Evolutionary conservation across 306 rosid species (phyloP), one percentile per base, ranked within the genome.

Genomic region (Macrotyloma uniflorum): DNA sequence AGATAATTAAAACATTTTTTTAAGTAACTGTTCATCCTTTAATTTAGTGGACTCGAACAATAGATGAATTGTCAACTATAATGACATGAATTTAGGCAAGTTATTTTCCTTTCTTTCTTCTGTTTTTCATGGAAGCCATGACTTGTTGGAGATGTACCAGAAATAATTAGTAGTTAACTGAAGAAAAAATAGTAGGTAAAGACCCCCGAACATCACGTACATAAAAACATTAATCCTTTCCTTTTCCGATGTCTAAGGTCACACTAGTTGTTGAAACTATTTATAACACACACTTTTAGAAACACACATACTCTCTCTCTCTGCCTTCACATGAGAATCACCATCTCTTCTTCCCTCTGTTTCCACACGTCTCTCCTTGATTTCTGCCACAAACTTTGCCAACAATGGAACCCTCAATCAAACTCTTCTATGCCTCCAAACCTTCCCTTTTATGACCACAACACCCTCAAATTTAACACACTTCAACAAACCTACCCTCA

Each of bases 321-420:
- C 42, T 36, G 5, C 23, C 30, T 58, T 69, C 77, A 70, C 77
- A 42, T 78, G 71, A 58, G 33, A 57, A 32, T 4, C 70, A 69
- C 11, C 4, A 2, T n/a, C 5, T 32, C 19, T 77, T 23, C 61
- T 51, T 59, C 47, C 23, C 82, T 16, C 8, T 33, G 50, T 23
- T 38, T 74, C 74, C 83, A 51, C 22, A 1, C 32, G 28, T 77
- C 68, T 55, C 83, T 80, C 83, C 83, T 80, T 64, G 5, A 80
- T 80, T 72, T 72, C 59, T 72, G 83, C 74, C 83, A 66, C 58
- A 38, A 54, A 23, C 0, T 18, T 49, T 62, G 78, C 73, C 67
- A 24, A 2, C 14, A 72, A 26, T 72, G 73, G 12, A 8, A 16
- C 8, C 55, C 65, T 5, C 35, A 32, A 32, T 55, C 59, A n/a